Base-by-base conservation (phyloP, 768 basidiomycete genomes). In the Mrakia hoshinonis region DNA sequence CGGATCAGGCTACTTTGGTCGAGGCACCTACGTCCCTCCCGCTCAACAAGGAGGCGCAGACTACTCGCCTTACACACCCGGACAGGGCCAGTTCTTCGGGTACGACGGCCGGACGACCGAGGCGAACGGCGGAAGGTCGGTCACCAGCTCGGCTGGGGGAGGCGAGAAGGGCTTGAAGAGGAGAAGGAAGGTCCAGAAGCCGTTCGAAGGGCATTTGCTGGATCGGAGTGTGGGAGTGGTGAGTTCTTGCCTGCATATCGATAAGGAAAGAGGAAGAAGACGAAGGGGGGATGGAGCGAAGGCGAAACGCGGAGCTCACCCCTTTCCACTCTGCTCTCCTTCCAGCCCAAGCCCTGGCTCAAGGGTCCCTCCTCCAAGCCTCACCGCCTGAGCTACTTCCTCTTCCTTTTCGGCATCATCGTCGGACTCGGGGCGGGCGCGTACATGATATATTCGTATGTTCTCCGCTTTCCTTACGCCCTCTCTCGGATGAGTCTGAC, bases 381-480 rank as follows among this genome's bases (percentile, higher is more conserved):
- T 3, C 48, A 29, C 4, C 67, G 67, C 12, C 51, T 58, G 39
- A 46, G 38, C 5, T 69, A 69, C 47, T 47, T 55, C 60, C 46
- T 69, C 4, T 69, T 69, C 49, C 43, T 69, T 18, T 34, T 34
- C 10, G 58, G 68, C 13, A 22, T 69, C 58, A 18, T 69, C 29
- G 15, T 61, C 34, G 68, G 68, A 10, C 29, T 69, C 31, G 68
- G 52, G 9, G 49, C 36, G 4, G 58, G 60, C 0, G 68, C 43
- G 22, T 69, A 69, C 68, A 11, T 69, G 15, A 31, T 69, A 13
- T 69, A 68, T 55, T 20, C 49, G 65, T 67, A 1, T 0, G 65
- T 46, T 12, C 13, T 3, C 0, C 11, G 11, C 47, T 43, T 43
- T 24, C 43, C 34, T 2, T 31, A 18, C n/a, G 43, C 24, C 29